A percentile compares a stretch with the other conserved stretches of the same genome.
phyloP scores from a whole-genome alignment of 148 eudicot species.

The Rheum nobile region DNA sequence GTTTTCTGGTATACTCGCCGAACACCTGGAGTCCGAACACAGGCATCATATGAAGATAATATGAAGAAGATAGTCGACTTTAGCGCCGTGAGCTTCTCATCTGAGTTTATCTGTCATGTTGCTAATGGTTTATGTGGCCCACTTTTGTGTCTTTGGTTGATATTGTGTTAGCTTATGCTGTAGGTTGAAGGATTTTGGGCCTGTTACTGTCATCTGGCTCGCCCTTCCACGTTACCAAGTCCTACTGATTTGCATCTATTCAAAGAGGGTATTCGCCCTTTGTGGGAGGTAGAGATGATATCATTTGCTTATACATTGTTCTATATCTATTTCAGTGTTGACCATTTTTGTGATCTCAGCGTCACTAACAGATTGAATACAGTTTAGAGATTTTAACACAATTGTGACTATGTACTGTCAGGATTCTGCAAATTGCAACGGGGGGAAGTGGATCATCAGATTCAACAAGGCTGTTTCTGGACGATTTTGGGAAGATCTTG shows the following conservation, averaged over 20 bases:
- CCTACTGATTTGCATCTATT: conserved; percentile 98
- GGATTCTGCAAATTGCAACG: conserved; percentile 97
- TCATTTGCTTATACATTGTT: background rate
- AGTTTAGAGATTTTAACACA: background rate
- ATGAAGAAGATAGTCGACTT: conserved; percentile 81
- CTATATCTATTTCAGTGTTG: background rate
- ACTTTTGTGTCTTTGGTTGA: background rate
- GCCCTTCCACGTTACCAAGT: conserved; percentile 68
- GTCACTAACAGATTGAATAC: background rate
- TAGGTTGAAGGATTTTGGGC: conserved; percentile 99
- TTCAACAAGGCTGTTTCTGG: conserved; percentile 90
- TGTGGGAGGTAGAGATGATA: conserved; percentile 73
- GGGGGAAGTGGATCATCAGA: conserved; percentile 98
- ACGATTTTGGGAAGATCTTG: conserved; percentile 99
- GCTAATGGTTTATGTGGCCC: background rate
- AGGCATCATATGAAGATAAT: conserved; percentile 83
- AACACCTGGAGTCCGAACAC: conserved; percentile 67
- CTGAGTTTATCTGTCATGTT: background rate
- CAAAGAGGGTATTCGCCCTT: conserved; percentile 94
- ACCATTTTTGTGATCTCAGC: background rate
- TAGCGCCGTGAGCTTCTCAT: conserved; percentile 47
- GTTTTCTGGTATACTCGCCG: conserved; percentile 95
- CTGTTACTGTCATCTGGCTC: conserved; percentile 90
- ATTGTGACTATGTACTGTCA: conserved; percentile 10
- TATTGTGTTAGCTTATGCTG: background rate